Evolutionary conservation across 2,329 filamentous ascomycete species (phyloP), one percentile per base, ranked within the genome.

Genomic region (Pezicula carpinea): DNA sequence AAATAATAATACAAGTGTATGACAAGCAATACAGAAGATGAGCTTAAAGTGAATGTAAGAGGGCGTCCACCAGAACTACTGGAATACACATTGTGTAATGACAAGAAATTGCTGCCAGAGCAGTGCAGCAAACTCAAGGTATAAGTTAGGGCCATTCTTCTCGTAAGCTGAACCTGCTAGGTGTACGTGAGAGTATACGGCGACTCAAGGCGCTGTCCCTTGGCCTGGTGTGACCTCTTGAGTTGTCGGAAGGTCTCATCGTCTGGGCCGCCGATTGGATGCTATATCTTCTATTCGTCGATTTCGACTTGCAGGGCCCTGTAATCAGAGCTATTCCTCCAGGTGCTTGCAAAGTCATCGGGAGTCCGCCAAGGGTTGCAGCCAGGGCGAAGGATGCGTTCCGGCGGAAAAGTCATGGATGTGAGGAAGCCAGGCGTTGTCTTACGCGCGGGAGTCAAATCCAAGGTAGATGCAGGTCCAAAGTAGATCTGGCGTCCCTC

Each of bases 401-500:
- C 80, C 46, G 79, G 68, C 1, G 73, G 67, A 38, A 79, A 77
- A 10, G 81, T 87, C 60, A 90, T 82, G 2, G 83, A 87, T 0
- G 86, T 90, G 34, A 90, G 66, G 64, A 91, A 91, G 61, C 91
- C 87, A 2, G 80, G 48, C 1, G 57, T 59, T 18, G 57, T 60
- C 32, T 59, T 55, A 13, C 74, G 83, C 82, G 11, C 85, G 74
- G 23, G 81, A 75, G 82, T 79, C 71, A 55, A 89, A 90, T 0
- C 87, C 86, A 22, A 90, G 70, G 17, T 77, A 67, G 76, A 73
- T 0, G 78, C 72, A 0, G 71, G 72, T 1, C 87, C 87, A 56
- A 82, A 90, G 68, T 80, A 90, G n/a, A 89, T 78, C 54, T 85
- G 85, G 44, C 80, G 77, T 2, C 85, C 85, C 34, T 75, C 74